Percentiles rank a stretch among this genome's conserved stretches.
Conservation (phyloP, 2,329 filamentous ascomycete genomes). For the Harringtonia lauricola region DNA sequence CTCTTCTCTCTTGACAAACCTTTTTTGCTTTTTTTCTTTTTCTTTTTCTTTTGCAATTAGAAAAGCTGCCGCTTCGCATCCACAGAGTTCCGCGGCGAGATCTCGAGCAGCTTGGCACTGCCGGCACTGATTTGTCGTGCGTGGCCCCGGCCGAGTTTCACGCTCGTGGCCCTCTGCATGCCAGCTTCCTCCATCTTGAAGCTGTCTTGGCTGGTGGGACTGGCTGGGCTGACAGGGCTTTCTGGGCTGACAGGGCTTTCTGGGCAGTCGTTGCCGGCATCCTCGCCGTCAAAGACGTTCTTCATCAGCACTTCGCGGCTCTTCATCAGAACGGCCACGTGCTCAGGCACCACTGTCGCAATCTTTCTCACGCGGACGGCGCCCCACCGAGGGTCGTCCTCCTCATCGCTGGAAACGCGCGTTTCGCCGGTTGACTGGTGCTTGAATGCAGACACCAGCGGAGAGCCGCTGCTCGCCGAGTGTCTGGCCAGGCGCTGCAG, state of each 20-base stretch:
- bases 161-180: slow-evolving; percentile 56
- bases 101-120: slow-evolving; percentile 63
- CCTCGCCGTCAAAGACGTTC: slow-evolving; percentile 24
- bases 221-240: slow-evolving; percentile 6
- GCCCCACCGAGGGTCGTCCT: slow-evolving; percentile 39
- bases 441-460: slow-evolving; percentile 14
- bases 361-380: slow-evolving; percentile 34
- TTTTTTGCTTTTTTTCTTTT: neutral
- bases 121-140: slow-evolving; percentile 65
- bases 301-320: slow-evolving; percentile 43
- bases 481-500: slow-evolving; percentile 40
- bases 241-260: slow-evolving; percentile 5
- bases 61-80: slow-evolving; percentile 28
- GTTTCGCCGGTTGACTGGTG: slow-evolving; percentile 37
- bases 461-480: slow-evolving; percentile 7
- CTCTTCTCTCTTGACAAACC: neutral
- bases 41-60: neutral
- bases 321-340: slow-evolving; percentile 31
- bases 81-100: slow-evolving; percentile 43
- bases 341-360: slow-evolving; percentile 42
- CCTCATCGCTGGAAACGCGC: slow-evolving; percentile 49
- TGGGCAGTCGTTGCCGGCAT: slow-evolving; percentile 12
- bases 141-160: slow-evolving; percentile 56
- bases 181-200: slow-evolving; percentile 25
- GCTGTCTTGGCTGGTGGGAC: slow-evolving; percentile 8